Conservation (phyloP, 1,284 basidiomycete species). For the Ceratobasidium papillatum region DNA sequence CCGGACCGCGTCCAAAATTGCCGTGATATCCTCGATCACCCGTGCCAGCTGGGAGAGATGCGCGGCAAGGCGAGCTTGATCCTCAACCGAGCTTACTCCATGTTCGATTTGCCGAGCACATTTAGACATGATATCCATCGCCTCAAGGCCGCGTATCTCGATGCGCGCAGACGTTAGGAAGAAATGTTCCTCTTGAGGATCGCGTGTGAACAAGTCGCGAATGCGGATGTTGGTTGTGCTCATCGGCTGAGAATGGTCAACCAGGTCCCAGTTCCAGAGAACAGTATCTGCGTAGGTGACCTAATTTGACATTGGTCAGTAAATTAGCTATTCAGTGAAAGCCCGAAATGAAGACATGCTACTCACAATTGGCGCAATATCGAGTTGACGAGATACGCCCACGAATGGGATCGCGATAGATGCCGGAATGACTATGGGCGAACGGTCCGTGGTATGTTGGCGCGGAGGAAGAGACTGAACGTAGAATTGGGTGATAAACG, state of each 20-base stretch:
- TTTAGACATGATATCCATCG: conserved; percentile 61
- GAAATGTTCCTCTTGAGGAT: conserved; percentile 61
- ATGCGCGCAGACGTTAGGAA: conserved; percentile 62
- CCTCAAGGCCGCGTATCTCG: conserved; percentile 62
- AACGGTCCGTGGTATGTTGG: conserved; percentile 17
- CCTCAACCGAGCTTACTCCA: conserved; percentile 57
- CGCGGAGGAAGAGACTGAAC: conserved; percentile 54
- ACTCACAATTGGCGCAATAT: conserved; percentile 61
- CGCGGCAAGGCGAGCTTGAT: conserved; percentile 50
- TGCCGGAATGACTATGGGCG: conserved; percentile 52
- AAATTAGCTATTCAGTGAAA: not conserved
- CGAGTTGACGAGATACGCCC: conserved; percentile 57
- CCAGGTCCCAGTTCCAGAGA: conserved; percentile 60
- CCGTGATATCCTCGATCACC: conserved; percentile 57
- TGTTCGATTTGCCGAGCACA: conserved; percentile 52
- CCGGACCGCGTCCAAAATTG: conserved; percentile 55
- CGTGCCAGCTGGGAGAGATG: conserved; percentile 55
- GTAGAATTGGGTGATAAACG: conserved; percentile 64
- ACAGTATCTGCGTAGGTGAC: conserved; percentile 64
- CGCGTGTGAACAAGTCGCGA: conserved; percentile 57
- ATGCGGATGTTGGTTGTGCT: conserved; percentile 51
- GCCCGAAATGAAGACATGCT: not conserved
- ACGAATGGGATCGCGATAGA: conserved; percentile 58
- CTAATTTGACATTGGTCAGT: not conserved
- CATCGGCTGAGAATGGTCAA: conserved; percentile 49